Conservation (phyloP, 768 basidiomycete genomes). For the Trametes cinnabarina region DNA sequence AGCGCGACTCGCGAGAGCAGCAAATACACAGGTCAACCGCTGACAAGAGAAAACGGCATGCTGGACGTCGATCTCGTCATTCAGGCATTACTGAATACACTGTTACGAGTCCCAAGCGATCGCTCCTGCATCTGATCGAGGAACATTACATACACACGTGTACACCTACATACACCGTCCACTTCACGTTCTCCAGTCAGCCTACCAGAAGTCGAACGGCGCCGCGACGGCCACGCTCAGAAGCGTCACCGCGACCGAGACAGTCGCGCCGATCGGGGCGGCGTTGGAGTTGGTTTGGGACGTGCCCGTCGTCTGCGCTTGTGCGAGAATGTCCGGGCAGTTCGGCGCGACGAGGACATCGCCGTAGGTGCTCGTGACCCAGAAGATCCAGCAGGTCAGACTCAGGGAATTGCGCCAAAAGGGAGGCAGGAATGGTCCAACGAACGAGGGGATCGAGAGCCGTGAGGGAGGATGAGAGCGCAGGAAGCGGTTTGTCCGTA, state of each 20-base stretch:
- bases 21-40: no score
- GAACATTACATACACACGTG: neutral
- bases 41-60: no score
- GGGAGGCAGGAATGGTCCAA: no score
- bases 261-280: neutral
- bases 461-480: no score
- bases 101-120: neutral
- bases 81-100: neutral
- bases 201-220: neutral
- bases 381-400: no score
- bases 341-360: constrained; percentile 53
- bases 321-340: constrained; percentile 51
- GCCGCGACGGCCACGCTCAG: neutral
- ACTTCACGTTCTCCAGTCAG: neutral
- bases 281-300: neutral
- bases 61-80: neutral
- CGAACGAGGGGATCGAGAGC: no score
- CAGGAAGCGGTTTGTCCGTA: no score
- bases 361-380: constrained; percentile 70
- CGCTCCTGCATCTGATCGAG: neutral
- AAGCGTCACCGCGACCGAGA: neutral
- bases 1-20: no score
- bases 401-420: no score
- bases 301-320: neutral
- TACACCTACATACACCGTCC: neutral